These are phyloP conservation scores for Geranomyces michiganensis DNA, from an alignment of 192 early-diverging fungal genomes.

Conservation along the genomic window DNA sequence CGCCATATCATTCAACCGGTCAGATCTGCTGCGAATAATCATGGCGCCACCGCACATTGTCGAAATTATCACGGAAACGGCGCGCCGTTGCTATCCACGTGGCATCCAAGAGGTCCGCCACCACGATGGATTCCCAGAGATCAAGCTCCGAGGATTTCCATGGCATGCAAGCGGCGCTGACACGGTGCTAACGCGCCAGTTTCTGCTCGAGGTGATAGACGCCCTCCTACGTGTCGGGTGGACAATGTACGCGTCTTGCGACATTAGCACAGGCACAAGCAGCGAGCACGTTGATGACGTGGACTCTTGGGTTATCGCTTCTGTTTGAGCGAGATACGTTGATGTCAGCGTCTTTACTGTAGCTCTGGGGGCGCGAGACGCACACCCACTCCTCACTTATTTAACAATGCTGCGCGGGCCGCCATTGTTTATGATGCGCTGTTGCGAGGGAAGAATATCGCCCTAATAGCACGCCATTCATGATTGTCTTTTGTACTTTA, in stretches of 20 bases:
- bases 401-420: too few relatives aligned
- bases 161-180: constrained; percentile 25
- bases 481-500: too few relatives aligned
- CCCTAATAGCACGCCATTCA: too few relatives aligned
- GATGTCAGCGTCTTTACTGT: too few relatives aligned
- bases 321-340: too few relatives aligned
- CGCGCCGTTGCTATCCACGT: not conserved
- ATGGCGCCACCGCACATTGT: not conserved
- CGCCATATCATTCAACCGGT: constrained; percentile 17
- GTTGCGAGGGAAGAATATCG: too few relatives aligned
- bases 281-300: not conserved
- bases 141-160: constrained; percentile 18
- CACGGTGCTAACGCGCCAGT: not conserved
- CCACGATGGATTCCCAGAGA: constrained; percentile 4
- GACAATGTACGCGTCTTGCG: constrained; percentile 18
- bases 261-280: constrained; percentile 7
- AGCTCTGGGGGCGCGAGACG: too few relatives aligned
- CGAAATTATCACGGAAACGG: not conserved
- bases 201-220: constrained; percentile 9
- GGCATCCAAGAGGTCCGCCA: not conserved
- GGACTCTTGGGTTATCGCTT: constrained; percentile 1
- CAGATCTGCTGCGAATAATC: constrained; percentile 25
- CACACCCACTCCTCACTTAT: too few relatives aligned
- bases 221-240: not conserved
- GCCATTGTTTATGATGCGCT: too few relatives aligned